A percentile compares a stretch with the other conserved stretches of the same genome.
Conservation (phyloP, 2,329 filamentous ascomycete genomes). For the Pseudogymnoascus sp. region DNA sequence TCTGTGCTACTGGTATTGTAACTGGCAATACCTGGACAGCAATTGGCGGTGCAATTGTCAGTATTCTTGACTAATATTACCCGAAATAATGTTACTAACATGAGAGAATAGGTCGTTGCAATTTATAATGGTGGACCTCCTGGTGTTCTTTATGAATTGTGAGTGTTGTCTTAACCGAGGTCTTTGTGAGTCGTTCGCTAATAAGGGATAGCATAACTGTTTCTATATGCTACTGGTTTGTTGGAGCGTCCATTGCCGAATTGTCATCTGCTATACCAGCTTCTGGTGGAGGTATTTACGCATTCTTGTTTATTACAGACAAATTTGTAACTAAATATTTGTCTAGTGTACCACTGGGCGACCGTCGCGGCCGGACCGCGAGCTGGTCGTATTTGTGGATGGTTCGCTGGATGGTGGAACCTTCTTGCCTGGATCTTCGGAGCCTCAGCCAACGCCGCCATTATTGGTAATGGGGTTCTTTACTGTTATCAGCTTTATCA, state of each 20-base stretch:
- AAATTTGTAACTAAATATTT: neutral
- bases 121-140: conserved; percentile 55
- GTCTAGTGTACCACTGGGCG: conserved; percentile 43
- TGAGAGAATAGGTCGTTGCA: conserved; percentile 27
- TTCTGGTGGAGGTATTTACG: conserved; percentile 26
- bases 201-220: conserved; percentile 35
- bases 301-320: neutral
- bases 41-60: conserved; percentile 37
- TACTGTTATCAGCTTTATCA: conserved; percentile 42
- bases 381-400: conserved; percentile 39
- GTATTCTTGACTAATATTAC: conserved; percentile 13
- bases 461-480: conserved; percentile 38
- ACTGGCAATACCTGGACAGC: conserved; percentile 38
- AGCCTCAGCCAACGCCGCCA: conserved; percentile 24
- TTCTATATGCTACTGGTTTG: conserved; percentile 42
- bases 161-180: conserved; percentile 22
- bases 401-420: conserved; percentile 46
- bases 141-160: conserved; percentile 54
- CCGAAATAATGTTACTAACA: neutral
- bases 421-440: conserved; percentile 42
- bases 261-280: conserved; percentile 38
- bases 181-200: conserved; percentile 36
- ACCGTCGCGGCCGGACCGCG: conserved; percentile 37
- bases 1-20: conserved; percentile 38
- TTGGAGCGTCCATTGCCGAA: conserved; percentile 43